Evolutionary conservation across 2,329 filamentous ascomycete species (phyloP).

Genomic region (Stenocarpella maydis): DNA sequence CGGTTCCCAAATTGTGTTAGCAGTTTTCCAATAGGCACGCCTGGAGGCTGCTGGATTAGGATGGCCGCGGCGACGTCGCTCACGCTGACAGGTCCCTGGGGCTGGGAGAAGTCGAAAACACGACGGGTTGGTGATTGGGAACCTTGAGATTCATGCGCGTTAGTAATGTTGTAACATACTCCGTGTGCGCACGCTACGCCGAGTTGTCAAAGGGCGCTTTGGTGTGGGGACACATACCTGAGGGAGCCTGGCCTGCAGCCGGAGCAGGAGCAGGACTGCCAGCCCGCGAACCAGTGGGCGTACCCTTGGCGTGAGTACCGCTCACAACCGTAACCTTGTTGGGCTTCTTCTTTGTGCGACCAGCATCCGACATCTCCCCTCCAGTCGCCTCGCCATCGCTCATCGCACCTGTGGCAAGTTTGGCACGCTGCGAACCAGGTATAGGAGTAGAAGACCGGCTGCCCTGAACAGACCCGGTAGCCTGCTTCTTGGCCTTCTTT

Average conservation of each 20-base stretch:
- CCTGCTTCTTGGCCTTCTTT: constrained; percentile 76
- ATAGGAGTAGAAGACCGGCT: constrained; percentile 66
- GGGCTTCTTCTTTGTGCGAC: constrained; percentile 63
- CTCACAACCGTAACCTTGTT: constrained; percentile 53
- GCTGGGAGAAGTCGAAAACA: constrained; percentile 26
- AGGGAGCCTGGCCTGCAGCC: constrained; percentile 36
- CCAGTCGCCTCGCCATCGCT: constrained; percentile 79
- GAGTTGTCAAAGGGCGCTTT: background rate
- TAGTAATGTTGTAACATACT: background rate
- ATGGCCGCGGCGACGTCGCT: constrained; percentile 61
- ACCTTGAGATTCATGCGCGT: constrained; percentile 3
- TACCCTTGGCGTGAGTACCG: constrained; percentile 54
- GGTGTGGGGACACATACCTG: constrained; percentile 45
- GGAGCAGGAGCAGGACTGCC: constrained; percentile 66
- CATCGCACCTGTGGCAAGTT: constrained; percentile 64
- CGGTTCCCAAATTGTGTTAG: constrained; percentile 63
- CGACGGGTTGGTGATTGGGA: constrained; percentile 32
- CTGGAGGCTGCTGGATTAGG: constrained; percentile 57
- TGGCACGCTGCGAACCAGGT: constrained; percentile 53
- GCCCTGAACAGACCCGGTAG: constrained; percentile 53
- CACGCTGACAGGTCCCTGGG: constrained; percentile 50
- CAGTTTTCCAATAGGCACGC: constrained; percentile 63
- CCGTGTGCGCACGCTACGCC: background rate
- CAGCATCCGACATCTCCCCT: constrained; percentile 71
- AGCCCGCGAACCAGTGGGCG: constrained; percentile 67